Evolutionary conservation across 345 rosid species (phyloP), one percentile per base, ranked within the genome.

Genomic region (Geranium rotundifolium): DNA sequence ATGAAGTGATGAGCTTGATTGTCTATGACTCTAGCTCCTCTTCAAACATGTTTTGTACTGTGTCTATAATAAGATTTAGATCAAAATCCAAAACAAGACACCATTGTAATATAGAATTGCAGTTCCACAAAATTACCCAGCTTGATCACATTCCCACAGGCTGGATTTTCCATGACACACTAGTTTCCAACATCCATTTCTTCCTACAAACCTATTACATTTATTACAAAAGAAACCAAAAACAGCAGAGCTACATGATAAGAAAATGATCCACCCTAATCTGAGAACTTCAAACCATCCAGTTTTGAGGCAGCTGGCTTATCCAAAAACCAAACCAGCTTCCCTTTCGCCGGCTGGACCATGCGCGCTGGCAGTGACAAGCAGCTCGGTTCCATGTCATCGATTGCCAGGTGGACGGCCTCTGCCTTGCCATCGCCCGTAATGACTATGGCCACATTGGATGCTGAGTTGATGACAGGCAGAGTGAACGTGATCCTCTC

Each of bases 401-500:
- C 86, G 19, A 87, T 71, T 10, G 82, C 91, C 68, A 83, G 69
- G 75, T 82, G 91, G 1, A 84, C 67, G 46, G 88, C 84, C 62
- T 83, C 85, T 29, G 98, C 88, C 77, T 89, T 87, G 81, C 75
- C 74, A 50, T 84, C 95, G 2, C 91, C 96, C 3, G 87, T 69
- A 67, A 82, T 93, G 0, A 87, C 88, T 16, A 92, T 58, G 4
- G 71, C 93, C 29, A 92, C 93, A 16, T 77, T 84, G 58, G 95
- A 78, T 31, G 98, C 91, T 1, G 96, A 77, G 74, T 89, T 89
- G 77, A 92, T 87, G 80, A 89, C 95, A 0, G 95, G 96, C 67
- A 92, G 65, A 59, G 95, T 92, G 73, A 89, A 92, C 7, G 95
- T 92, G 72, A 92, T 85, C 76, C 98, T 87, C 82, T 89, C 96